Evolutionary conservation across 495 filamentous ascomycete species (phyloP), one percentile per base, ranked within the genome.

Genomic region (Penicillium flavigenum): DNA sequence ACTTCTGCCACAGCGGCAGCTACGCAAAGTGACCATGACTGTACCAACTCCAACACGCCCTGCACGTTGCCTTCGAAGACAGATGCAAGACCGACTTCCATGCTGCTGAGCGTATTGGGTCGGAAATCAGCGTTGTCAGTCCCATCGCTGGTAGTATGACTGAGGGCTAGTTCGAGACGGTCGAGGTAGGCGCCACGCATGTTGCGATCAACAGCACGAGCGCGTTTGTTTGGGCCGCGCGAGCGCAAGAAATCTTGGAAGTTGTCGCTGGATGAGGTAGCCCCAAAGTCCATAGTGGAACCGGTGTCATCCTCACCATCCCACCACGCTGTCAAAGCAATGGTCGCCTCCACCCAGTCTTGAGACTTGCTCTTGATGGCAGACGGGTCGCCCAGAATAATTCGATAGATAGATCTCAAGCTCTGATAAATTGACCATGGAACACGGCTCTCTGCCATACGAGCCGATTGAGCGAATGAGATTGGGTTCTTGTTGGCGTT

Each of bases 381-480:
- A 10, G 79, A 74, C 11, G 81, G 71, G 45, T 86, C 80, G 20
- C 92, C 92, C 2, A 91, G 81, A 8, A 94, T 71, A 36, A 91
- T 83, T 16, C 83, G 84, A 64, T 96, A 96, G 11, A 96, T 70
- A 12, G 82, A 79, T 44, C 84, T 81, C 31, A 97, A 73, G 58
- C 84, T 91, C 56, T 92, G 83, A 61, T 93, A 96, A 17, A 97
- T 85, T 9, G 85, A 81, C 89, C 88, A 95, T 0, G 92, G 92
- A 20, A 97, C 86, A 54, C 82, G 83, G 64, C 89, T 92, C 69
- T 88, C 87, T 0, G 90, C 91, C 71, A 85, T 86, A 38, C 88
- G 82, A 47, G 86, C 86, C 27, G 87, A 81, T 53, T 84, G 81
- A 19, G 80, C 81, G 51, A 87, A 78, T 8, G 77, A 77, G 20